Evolutionary conservation across 495 filamentous ascomycete species (phyloP).

Genomic region (Cairneyella variabilis): DNA sequence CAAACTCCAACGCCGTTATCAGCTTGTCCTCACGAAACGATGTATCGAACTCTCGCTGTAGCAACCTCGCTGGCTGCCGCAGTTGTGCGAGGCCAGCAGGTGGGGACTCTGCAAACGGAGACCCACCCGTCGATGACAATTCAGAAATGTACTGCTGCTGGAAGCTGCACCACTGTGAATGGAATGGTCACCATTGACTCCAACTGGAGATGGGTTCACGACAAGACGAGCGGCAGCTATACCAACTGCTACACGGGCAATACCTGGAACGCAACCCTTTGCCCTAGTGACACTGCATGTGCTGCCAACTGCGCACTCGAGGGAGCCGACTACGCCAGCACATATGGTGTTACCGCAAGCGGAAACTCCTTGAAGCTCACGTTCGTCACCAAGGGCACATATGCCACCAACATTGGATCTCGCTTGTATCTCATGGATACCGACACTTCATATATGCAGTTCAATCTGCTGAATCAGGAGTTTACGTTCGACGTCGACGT

Average conservation of each 20-base stretch:
- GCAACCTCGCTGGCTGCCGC: conserved; percentile 20
- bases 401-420: conserved; percentile 48
- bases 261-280: conserved; percentile 52
- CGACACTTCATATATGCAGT: conserved; percentile 50
- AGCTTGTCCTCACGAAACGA: neutral
- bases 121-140: conserved; percentile 46
- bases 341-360: conserved; percentile 52
- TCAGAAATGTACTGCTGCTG: conserved; percentile 38
- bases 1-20: neutral
- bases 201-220: conserved; percentile 63
- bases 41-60: conserved; percentile 20
- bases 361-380: conserved; percentile 52
- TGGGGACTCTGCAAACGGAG: conserved; percentile 33
- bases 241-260: conserved; percentile 66
- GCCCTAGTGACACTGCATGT: conserved; percentile 49
- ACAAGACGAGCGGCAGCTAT: conserved; percentile 34
- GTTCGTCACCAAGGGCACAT: conserved; percentile 43
- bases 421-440: conserved; percentile 58
- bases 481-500: conserved; percentile 69
- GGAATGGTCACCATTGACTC: conserved; percentile 60
- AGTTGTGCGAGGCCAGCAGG: conserved; percentile 22
- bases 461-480: conserved; percentile 59
- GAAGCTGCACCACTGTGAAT: conserved; percentile 35
- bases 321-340: conserved; percentile 52
- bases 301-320: conserved; percentile 58